Percentiles rank a stretch among this genome's conserved stretches.
These are phyloP conservation scores for Fusarium sp. DNA, from an alignment of 2,329 filamentous ascomycete species.

Conservation along the genomic window DNA sequence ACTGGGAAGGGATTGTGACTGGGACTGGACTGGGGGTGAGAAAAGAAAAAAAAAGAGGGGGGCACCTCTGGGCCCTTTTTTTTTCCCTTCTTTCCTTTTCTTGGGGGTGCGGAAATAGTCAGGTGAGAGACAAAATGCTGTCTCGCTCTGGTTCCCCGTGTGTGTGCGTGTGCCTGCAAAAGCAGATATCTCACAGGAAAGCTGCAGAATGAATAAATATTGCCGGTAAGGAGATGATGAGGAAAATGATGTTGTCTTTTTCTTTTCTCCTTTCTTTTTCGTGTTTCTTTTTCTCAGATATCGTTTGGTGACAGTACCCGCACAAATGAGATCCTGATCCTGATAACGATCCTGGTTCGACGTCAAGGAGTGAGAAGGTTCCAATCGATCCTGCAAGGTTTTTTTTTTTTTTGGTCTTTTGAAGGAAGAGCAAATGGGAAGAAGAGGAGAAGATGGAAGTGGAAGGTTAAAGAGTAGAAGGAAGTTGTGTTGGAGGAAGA, in stretches of 20 bases:
- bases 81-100: slow-evolving; percentile 23
- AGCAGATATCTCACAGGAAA: slow-evolving; percentile 21
- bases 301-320: background rate
- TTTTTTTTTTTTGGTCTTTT: background rate
- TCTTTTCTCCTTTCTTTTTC: background rate
- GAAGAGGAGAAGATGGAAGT: slow-evolving; percentile 21
- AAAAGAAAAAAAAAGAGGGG: slow-evolving; percentile 37
- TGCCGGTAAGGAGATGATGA: slow-evolving; percentile 4
- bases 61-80: slow-evolving; percentile 35
- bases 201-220: slow-evolving; percentile 15
- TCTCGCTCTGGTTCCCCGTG: slow-evolving; percentile 24
- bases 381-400: background rate
- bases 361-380: slow-evolving; percentile 2
- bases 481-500: slow-evolving; percentile 17
- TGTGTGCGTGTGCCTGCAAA: slow-evolving; percentile 25
- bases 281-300: slow-evolving; percentile 1
- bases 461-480: slow-evolving; percentile 6
- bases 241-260: slow-evolving; percentile 4
- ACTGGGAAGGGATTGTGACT: slow-evolving; percentile 7
- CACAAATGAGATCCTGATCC: slow-evolving; percentile 1
- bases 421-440: slow-evolving; percentile 6
- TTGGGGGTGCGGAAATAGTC: slow-evolving; percentile 44
- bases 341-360: background rate
- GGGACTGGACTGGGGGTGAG: slow-evolving; percentile 41
- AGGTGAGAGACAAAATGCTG: slow-evolving; percentile 41